A percentile compares a stretch with the other conserved stretches of the same genome.
Evolutionary conservation across 805 yeast genomes (phyloP).

Genomic region (Yarrowia sp.): DNA sequence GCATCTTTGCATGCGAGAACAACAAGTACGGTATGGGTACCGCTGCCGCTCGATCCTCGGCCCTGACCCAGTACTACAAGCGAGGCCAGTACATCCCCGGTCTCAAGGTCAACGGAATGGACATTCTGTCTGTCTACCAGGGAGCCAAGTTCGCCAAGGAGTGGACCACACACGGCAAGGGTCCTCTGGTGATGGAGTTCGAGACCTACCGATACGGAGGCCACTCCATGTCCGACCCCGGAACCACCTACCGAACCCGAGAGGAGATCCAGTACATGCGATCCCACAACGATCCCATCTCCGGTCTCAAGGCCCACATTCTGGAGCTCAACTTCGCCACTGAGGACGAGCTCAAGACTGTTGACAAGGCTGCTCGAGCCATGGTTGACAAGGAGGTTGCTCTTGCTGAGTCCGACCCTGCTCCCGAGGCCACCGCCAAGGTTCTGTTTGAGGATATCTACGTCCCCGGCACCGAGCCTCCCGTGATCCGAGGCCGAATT

Average conservation of each 20-base stretch:
- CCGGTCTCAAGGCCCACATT: constrained; percentile 88
- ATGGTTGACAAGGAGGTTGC: constrained; percentile 94
- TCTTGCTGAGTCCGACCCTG: constrained; percentile 90
- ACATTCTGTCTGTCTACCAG: constrained; percentile 90
- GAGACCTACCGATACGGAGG: constrained; percentile 99
- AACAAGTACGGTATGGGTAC: constrained; percentile 99
- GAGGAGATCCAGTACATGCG: constrained; percentile 99
- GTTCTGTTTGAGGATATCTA: constrained; percentile 96
- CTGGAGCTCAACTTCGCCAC: constrained; percentile 84
- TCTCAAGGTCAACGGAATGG: constrained; percentile 98
- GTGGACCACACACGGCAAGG: constrained; percentile 91
- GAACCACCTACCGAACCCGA: constrained; percentile 99
- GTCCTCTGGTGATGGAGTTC: constrained; percentile 94
- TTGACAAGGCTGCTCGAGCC: constrained; percentile 95
- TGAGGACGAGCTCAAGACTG: constrained; percentile 91
- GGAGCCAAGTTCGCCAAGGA: constrained; percentile 97
- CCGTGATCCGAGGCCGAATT: constrained; percentile 94
- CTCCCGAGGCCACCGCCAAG: constrained; percentile 95
- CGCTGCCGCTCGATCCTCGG: constrained; percentile 95
- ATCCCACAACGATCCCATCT: constrained; percentile 96
- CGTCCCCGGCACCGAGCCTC: constrained; percentile 91
- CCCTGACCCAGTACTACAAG: constrained; percentile 95
- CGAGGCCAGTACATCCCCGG: constrained; percentile 99
- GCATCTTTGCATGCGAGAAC: constrained; percentile 95
- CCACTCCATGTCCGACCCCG: constrained; percentile 99